Evolutionary conservation across 495 filamentous ascomycete species (phyloP), one percentile per base, ranked within the genome.

Genomic region (Aspergillus sclerotioniger): DNA sequence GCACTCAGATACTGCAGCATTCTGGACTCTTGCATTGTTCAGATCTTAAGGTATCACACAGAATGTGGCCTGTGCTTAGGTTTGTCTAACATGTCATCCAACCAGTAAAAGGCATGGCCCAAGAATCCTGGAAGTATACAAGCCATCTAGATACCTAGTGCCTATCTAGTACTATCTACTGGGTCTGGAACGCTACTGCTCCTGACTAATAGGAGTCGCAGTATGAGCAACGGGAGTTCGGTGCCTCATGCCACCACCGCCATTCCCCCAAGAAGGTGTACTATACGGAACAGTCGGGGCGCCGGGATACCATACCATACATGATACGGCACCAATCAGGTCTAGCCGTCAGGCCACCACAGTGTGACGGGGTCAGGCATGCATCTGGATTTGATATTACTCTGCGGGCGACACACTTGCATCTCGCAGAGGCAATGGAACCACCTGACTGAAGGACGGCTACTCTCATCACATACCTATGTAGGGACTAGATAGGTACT

Each of bases 31-130:
- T 57, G 54, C 47, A 51, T 41, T 47, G 48, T 49, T 57, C 55
- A 45, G 55, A 51, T 57, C 56, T 53, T 10, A 33, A 31, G 17
- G 32, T 33, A 39, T 58, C 8, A 19, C 56, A 53, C 49, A 37
- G 41, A 53, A 46, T 58, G 56, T 58, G 56, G 56, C 43, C 56
- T 47, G 56, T 58, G 56, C 56, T 53, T 53, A 58, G 56, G 49
- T 58, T 58, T 54, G 54, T 56, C 15, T 28, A 47, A 33, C 50
- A 29, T 53, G 47, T 44, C 43, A 48, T 50, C 56, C 12, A 35
- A 10, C 49, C 53, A 48, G 43, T n/a, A n/a, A 6, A 46, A 45
- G 37, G 8, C 17, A 10, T 17, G 21, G 28, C 52, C 43, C 19
- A 33, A 32, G 6, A 33, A 48, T 55, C n/a, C 28, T 19, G 10